These are phyloP conservation scores for Ustulina deusta DNA, from an alignment of 2,329 filamentous ascomycete species.

Conservation along the genomic window DNA sequence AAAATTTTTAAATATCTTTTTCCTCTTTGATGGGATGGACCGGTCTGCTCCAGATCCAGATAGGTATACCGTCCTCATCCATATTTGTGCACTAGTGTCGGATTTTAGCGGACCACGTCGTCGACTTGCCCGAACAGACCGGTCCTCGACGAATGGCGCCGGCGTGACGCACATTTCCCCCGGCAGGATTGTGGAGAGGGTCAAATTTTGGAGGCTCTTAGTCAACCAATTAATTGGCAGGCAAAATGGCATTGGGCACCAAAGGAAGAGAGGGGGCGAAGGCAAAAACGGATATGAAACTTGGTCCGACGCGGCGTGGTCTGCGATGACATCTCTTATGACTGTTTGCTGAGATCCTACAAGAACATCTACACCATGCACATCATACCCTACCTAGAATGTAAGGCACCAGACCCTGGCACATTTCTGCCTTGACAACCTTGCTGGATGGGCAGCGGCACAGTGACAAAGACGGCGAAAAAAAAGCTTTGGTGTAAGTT, in stretches of 20 bases:
- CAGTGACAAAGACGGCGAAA: background rate
- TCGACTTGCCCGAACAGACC: constrained; percentile 21
- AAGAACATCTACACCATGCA: background rate
- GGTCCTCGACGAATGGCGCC: constrained; percentile 24
- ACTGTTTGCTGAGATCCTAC: constrained; percentile 7
- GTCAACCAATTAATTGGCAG: constrained; percentile 24
- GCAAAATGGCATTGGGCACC: constrained; percentile 38
- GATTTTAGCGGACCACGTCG: constrained; percentile 36
- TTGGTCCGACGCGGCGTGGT: background rate
- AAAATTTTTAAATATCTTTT: no score
- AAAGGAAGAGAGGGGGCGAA: constrained; percentile 34
- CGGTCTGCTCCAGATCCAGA: background rate
- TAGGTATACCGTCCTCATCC: background rate
- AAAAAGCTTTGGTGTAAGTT: background rate
- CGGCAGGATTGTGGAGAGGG: constrained; percentile 24
- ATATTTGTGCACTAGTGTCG: constrained; percentile 22
- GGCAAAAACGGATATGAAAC: constrained; percentile 25
- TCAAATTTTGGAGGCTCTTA: constrained; percentile 28
- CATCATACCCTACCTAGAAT: background rate
- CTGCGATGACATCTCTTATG: background rate
- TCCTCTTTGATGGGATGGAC: background rate
- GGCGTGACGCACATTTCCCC: constrained; percentile 38
- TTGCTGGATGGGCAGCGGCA: background rate
- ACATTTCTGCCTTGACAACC: background rate
- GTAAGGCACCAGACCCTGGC: background rate